Evolutionary conservation across 1,139 yeast species (phyloP).

Genomic region (Candida dubliniensis): DNA sequence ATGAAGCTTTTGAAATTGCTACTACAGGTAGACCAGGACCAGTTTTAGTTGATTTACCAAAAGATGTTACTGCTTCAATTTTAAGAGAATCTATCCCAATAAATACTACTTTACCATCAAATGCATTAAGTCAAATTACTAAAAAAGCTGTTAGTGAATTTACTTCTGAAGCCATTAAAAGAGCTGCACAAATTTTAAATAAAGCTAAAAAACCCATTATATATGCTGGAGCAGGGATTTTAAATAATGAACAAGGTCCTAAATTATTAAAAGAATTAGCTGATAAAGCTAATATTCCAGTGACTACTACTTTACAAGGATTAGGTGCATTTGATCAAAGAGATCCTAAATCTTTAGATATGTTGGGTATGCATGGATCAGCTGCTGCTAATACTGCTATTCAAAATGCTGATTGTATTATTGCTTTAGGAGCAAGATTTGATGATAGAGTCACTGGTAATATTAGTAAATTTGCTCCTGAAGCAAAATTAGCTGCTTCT

Average conservation of each 20-base stretch:
- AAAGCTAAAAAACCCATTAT: slow-evolving; percentile 84
- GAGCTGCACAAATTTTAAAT: slow-evolving; percentile 78
- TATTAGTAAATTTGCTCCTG: slow-evolving; percentile 88
- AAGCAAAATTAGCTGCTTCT: slow-evolving; percentile 81
- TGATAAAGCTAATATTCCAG: slow-evolving; percentile 91
- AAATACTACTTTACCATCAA: slow-evolving; percentile 79
- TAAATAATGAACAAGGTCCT: slow-evolving; percentile 83
- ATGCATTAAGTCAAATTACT: slow-evolving; percentile 71
- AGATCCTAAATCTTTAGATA: slow-evolving; percentile 86
- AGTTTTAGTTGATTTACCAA: slow-evolving; percentile 94
- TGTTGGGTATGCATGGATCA: slow-evolving; percentile 98
- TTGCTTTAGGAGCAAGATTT: slow-evolving; percentile 95
- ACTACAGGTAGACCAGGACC: slow-evolving; percentile 98
- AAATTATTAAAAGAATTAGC: slow-evolving; percentile 74
- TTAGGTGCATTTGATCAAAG: slow-evolving; percentile 93
- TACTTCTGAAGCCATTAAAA: slow-evolving; percentile 69
- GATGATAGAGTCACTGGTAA: slow-evolving; percentile 97
- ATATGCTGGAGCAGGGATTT: slow-evolving; percentile 89
- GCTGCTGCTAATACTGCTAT: slow-evolving; percentile 94
- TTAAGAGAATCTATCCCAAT: slow-evolving; percentile 86
- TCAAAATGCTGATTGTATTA: slow-evolving; percentile 87
- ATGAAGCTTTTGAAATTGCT: slow-evolving; percentile 97
- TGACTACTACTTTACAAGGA: slow-evolving; percentile 92
- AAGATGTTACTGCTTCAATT: slow-evolving; percentile 94
- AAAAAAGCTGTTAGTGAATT: slow-evolving; percentile 72